A percentile compares a stretch with the other conserved stretches of the same genome.
phyloP scores from a whole-genome alignment of 2,329 filamentous ascomycete genomes.

The Coniochaeta ligniaria region DNA sequence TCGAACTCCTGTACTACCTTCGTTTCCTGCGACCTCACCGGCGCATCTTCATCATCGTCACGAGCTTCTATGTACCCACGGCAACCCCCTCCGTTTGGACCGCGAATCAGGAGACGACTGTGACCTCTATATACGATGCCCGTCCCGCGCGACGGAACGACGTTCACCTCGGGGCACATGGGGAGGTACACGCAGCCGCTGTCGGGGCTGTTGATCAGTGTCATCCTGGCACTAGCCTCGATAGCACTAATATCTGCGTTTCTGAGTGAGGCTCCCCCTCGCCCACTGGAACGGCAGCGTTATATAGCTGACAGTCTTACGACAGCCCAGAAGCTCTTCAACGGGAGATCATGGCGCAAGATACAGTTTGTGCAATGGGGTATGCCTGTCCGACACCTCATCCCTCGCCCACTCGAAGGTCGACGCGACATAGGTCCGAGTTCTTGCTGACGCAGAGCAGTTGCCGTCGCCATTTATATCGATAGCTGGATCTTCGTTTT shows the following conservation, averaged over 20 bases:
- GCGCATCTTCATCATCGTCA: not conserved
- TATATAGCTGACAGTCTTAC: not conserved
- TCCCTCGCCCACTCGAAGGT: not conserved
- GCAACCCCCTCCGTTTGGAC: not conserved
- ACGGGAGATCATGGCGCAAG: not conserved
- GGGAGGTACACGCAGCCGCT: constrained; percentile 10
- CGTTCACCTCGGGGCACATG: not conserved
- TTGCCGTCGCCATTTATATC: constrained; percentile 51
- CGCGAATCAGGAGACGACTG: not conserved
- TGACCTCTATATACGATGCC: not conserved
- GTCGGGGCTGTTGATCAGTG: constrained; percentile 14
- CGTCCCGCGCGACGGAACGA: constrained; percentile 2
- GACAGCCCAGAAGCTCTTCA: not conserved
- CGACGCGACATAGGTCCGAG: not conserved
- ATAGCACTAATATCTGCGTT: constrained; percentile 15
- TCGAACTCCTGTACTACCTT: not conserved
- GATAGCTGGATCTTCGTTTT: constrained; percentile 56
- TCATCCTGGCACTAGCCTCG: constrained; percentile 16
- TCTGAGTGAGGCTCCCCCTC: constrained; percentile 10
- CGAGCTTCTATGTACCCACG: not conserved
- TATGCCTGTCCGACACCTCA: not conserved
- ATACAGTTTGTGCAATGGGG: not conserved
- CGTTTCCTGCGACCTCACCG: not conserved
- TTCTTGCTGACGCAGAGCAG: constrained; percentile 23
- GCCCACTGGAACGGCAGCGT: not conserved